Evolutionary conservation across 1,284 basidiomycete genomes (phyloP), one percentile per base, ranked within the genome.

Genomic region (Apiotrichum akiyoshidainum): DNA sequence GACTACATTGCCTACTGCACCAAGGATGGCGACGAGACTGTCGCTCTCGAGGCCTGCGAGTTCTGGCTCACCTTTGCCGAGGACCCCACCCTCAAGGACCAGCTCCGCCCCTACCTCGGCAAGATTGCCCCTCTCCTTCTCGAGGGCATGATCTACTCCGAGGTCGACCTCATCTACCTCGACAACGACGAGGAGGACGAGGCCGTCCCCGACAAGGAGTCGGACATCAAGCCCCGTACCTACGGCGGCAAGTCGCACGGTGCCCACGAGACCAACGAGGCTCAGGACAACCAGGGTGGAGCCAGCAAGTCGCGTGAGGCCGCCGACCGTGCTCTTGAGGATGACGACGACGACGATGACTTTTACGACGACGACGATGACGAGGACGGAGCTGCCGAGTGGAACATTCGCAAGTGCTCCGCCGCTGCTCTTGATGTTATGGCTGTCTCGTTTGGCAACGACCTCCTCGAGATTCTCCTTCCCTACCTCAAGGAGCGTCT

Each of bases 61-160:
- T 99, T 99, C 79, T 99, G 96, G 96, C 84, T 99, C 64, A 97
- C 95, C 1, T 99, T 99, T 72, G 93, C 96, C 17, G 96, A 99
- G 76, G 92, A 98, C 71, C 86, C 87, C 16, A 87, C 90, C 52
- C 83, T 99, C 31, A 86, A 87, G 17, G 85, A 86, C 16, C 90
- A 89, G 76, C 82, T 99, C 34, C 86, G 87, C 56, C 93, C 92
- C 0, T 85, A 94, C 64, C 83, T 99, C 11, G 84, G 82, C 44
- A 89, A 89, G 68, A 89, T 99, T 47, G 92, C 90, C 0, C 96
- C 96, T 0, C 89, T 97, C 16, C 81, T 99, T 34, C 83, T 99
- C 61, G 89, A 96, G 73, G 95, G 93, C 69, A 99, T 99, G 95
- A 81, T 95, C 44, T 99, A 99, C 72, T 90, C 91, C 57, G 94